A percentile compares a stretch with the other conserved stretches of the same genome.
Evolutionary conservation across 495 filamentous ascomycete species (phyloP).

Genomic region (Pyronema omphalodes): DNA sequence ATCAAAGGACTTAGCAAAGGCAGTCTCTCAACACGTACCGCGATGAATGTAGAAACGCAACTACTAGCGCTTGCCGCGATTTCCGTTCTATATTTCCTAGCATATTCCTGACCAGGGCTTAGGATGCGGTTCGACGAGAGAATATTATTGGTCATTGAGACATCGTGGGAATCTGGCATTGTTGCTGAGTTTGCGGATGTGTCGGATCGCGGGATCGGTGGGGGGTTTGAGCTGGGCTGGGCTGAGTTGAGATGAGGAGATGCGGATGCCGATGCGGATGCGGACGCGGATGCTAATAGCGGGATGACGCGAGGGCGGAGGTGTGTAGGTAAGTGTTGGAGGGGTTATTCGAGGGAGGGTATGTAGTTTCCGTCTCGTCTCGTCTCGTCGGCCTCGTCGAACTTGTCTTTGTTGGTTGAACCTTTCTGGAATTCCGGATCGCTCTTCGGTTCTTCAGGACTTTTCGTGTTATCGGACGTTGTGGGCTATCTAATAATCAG

Average conservation of each 20-base stretch:
- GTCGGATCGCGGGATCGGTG: not conserved
- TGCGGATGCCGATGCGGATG: not conserved
- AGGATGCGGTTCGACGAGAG: conserved; percentile 8
- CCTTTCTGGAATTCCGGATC: too few relatives aligned
- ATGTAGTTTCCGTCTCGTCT: too few relatives aligned
- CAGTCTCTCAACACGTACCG: conserved; percentile 28
- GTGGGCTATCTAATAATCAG: too few relatives aligned
- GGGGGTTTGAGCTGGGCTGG: not conserved
- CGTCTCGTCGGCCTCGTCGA: not conserved
- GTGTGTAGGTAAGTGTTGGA: too few relatives aligned
- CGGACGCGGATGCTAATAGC: not conserved
- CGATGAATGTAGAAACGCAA: conserved; percentile 50
- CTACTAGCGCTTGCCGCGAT: conserved; percentile 57
- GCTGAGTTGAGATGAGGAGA: not conserved
- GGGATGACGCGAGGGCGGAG: not conserved
- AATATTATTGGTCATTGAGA: not conserved
- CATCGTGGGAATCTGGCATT: not conserved
- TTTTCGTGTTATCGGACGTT: too few relatives aligned
- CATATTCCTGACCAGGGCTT: conserved; percentile 31
- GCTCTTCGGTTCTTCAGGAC: too few relatives aligned
- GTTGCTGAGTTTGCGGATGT: too few relatives aligned
- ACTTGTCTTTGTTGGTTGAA: not conserved
- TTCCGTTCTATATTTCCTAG: conserved; percentile 63
- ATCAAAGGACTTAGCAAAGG: too few relatives aligned
- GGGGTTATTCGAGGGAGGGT: not conserved